Evolutionary conservation across 2,329 filamentous ascomycete species (phyloP).

Genomic region (Ophiostoma sp.): DNA sequence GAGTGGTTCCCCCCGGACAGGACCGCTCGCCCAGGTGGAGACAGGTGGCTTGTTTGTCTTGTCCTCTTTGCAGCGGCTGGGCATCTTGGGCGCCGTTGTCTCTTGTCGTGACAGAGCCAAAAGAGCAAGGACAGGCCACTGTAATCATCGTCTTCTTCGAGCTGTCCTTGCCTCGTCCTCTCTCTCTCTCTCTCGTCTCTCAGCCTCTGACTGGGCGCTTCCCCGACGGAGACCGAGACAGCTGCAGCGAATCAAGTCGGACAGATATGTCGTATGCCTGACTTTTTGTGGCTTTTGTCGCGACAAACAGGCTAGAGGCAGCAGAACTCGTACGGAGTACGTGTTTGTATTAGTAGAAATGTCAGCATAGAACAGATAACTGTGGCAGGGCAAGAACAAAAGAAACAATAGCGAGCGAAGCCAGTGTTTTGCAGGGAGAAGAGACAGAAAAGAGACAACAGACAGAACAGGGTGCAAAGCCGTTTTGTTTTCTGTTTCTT

Average conservation of each 20-base stretch:
- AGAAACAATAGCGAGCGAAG: neutral
- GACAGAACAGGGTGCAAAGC: neutral
- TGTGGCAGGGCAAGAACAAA: neutral
- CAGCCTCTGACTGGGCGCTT: neutral
- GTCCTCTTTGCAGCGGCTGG: conserved; percentile 9
- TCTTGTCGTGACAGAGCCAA: neutral
- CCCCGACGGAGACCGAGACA: neutral
- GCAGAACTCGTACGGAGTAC: neutral
- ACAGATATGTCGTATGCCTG: neutral
- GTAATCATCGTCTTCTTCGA: neutral
- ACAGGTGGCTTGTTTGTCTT: neutral
- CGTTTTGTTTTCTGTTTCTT: conserved; percentile 18
- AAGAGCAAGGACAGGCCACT: neutral
- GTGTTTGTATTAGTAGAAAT: neutral
- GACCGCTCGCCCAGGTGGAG: conserved; percentile 24
- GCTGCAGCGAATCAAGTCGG: conserved; percentile 8
- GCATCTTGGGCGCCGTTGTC: neutral
- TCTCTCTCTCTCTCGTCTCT: neutral
- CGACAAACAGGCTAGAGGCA: conserved; percentile 11
- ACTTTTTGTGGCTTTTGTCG: neutral
- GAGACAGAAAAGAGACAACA: neutral
- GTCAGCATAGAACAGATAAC: neutral
- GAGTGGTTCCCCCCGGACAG: conserved; percentile 15
- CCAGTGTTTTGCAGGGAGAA: neutral
- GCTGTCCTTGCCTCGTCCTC: neutral